phyloP scores from a whole-genome alignment of 176 grass and related monocot species.

The Elaeis guineensis region DNA sequence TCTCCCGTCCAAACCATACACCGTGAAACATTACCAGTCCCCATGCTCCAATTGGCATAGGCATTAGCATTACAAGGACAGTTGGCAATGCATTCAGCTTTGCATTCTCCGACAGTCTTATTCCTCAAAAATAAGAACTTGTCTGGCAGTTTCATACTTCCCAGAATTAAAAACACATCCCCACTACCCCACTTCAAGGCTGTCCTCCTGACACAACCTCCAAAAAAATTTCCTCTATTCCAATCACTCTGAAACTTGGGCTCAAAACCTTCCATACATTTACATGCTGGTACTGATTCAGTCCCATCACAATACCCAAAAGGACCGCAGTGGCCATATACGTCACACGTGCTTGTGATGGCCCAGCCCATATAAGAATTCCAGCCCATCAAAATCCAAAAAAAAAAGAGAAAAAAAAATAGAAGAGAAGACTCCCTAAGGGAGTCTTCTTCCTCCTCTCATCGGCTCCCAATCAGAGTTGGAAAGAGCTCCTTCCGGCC shows the following conservation, averaged over 20 bases:
- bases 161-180: slow-evolving; percentile 8
- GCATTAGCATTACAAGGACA: too few species aligned
- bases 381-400: too few species aligned
- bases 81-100: too few species aligned
- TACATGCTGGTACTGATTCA: slow-evolving; percentile 20
- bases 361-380: too few species aligned
- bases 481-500: too few species aligned
- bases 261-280: slow-evolving; percentile 46
- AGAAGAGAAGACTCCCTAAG: too few species aligned
- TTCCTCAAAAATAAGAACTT: slow-evolving; percentile 19
- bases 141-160: slow-evolving; percentile 22
- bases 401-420: too few species aligned
- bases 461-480: too few species aligned
- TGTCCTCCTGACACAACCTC: slow-evolving; percentile 27
- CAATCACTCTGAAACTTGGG: slow-evolving; percentile 3
- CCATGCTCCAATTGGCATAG: too few species aligned
- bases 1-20: slow-evolving; percentile 42
- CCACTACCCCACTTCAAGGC: neutral
- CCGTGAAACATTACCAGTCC: neutral
- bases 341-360: too few species aligned
- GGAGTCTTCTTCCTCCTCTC: too few species aligned
- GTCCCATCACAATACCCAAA: slow-evolving; percentile 33
- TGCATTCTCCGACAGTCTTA: neutral
- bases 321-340: slow-evolving; percentile 30
- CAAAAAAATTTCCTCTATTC: neutral